phyloP scores from a whole-genome alignment of 192 early-diverging fungal species.

The Mortierella hygrophila region DNA sequence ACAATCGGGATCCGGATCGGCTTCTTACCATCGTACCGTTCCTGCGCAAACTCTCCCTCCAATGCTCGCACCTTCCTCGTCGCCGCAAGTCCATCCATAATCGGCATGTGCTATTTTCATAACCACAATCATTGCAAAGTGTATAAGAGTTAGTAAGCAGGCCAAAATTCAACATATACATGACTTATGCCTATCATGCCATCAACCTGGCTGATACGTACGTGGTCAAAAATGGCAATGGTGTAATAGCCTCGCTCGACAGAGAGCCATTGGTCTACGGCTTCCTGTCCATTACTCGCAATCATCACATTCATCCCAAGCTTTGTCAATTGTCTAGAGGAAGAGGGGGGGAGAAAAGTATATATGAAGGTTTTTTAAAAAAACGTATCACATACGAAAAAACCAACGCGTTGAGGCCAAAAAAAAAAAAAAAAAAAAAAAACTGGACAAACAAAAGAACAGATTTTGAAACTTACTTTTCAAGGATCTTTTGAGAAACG shows the following conservation, averaged over 20 bases:
- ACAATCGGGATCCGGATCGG: slow-evolving; percentile 41
- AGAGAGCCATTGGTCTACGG: slow-evolving; percentile 34
- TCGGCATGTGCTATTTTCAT: slow-evolving; percentile 46
- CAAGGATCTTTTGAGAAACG: slow-evolving; percentile 47
- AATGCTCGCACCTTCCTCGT: slow-evolving; percentile 36
- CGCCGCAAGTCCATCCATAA: slow-evolving; percentile 53
- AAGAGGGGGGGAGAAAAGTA: background rate
- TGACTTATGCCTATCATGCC: no score
- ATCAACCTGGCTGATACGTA: background rate
- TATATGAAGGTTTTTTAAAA: background rate
- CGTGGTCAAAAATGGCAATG: slow-evolving; percentile 55
- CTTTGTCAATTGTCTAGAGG: slow-evolving; percentile 44
- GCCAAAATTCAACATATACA: no score
- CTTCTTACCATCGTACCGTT: background rate
- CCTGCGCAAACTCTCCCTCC: slow-evolving; percentile 30
- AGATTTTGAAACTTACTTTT: slow-evolving; percentile 42
- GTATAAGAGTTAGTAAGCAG: slow-evolving; percentile 22
- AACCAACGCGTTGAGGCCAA: no score
- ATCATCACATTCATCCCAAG: slow-evolving; percentile 53
- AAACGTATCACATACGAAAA: background rate
- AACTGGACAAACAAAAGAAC: background rate
- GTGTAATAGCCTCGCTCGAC: slow-evolving; percentile 40
- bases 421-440: no score
- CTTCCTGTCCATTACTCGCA: slow-evolving; percentile 53
- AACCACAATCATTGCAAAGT: background rate